A percentile compares a stretch with the other conserved stretches of the same genome.
These are phyloP conservation scores for Solanum chmielewskii DNA, from an alignment of 257 asterid species.

Conservation along the genomic window DNA sequence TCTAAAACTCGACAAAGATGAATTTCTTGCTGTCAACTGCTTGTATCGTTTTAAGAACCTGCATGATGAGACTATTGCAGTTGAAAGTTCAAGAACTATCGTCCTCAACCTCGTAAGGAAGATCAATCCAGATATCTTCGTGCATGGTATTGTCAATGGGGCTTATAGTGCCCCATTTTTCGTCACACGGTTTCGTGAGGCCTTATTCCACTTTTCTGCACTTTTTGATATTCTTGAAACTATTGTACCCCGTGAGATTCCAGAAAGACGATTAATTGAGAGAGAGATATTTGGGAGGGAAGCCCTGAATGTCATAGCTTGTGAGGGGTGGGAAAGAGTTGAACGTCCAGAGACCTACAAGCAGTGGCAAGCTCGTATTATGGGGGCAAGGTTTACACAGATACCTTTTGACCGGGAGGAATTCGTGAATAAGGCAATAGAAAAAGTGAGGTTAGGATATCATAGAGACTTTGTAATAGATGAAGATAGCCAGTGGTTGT, in stretches of 20 bases:
- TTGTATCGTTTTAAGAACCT: slow-evolving; percentile 42
- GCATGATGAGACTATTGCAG: slow-evolving; percentile 46
- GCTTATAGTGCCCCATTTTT: slow-evolving; percentile 60
- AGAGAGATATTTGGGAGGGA: slow-evolving; percentile 56
- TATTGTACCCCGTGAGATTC: slow-evolving; percentile 44
- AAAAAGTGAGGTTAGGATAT: slow-evolving; percentile 38
- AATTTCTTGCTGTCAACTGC: slow-evolving; percentile 47
- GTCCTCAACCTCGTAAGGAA: slow-evolving; percentile 48
- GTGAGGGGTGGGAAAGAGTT: slow-evolving; percentile 77
- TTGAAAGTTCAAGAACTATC: slow-evolving; percentile 35
- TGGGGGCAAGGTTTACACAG: slow-evolving; percentile 52
- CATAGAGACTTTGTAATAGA: slow-evolving; percentile 62
- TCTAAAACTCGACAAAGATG: slow-evolving; percentile 47
- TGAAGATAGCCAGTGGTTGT: slow-evolving; percentile 61
- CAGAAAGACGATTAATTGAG: slow-evolving; percentile 52
- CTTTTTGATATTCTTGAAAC: slow-evolving; percentile 62
- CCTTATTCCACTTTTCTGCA: slow-evolving; percentile 57
- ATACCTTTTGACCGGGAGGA: slow-evolving; percentile 27
- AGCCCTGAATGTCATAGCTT: slow-evolving; percentile 69
- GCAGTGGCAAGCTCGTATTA: slow-evolving; percentile 65
- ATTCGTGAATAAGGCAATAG: slow-evolving; percentile 19
- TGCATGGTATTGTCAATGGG: slow-evolving; percentile 60
- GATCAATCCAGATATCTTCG: slow-evolving; percentile 47
- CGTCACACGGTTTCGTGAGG: slow-evolving; percentile 65
- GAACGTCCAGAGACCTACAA: slow-evolving; percentile 74